Conservation (phyloP, 768 basidiomycete species). For the Stropharia rugosoannulata region DNA sequence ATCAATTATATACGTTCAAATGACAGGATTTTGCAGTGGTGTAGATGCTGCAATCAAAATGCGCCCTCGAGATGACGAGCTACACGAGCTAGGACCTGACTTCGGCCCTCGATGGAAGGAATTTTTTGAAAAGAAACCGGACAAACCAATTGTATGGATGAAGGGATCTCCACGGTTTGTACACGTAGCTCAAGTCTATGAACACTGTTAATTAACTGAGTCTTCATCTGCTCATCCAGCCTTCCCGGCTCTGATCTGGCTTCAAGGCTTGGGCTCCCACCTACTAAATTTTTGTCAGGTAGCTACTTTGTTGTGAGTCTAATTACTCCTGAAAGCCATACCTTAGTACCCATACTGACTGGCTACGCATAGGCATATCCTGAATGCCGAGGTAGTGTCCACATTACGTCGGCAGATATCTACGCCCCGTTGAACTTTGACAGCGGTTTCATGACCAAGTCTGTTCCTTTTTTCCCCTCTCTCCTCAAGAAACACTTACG, state of each 20-base stretch:
- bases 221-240: no score
- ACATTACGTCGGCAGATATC: background rate
- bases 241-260: constrained; percentile 1
- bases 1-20: no score
- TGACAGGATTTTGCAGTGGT: constrained; percentile 41
- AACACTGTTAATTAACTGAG: no score
- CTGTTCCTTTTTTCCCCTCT: background rate
- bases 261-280: no score
- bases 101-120: constrained; percentile 48
- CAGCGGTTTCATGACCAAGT: constrained; percentile 1
- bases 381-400: background rate
- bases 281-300: background rate
- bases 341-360: no score
- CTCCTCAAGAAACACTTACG: no score
- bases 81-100: constrained; percentile 43
- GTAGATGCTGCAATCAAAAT: constrained; percentile 57
- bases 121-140: constrained; percentile 47
- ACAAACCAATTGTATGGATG: constrained; percentile 52
- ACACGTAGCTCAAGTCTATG: no score
- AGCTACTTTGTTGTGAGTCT: background rate
- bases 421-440: background rate
- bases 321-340: no score
- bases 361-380: background rate
- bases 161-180: constrained; percentile 40
- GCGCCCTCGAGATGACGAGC: constrained; percentile 47